Percentiles rank a stretch among this genome's conserved stretches.
These are phyloP conservation scores for Neurospora sp. DNA, from an alignment of 495 filamentous ascomycete species.

Conservation along the genomic window DNA sequence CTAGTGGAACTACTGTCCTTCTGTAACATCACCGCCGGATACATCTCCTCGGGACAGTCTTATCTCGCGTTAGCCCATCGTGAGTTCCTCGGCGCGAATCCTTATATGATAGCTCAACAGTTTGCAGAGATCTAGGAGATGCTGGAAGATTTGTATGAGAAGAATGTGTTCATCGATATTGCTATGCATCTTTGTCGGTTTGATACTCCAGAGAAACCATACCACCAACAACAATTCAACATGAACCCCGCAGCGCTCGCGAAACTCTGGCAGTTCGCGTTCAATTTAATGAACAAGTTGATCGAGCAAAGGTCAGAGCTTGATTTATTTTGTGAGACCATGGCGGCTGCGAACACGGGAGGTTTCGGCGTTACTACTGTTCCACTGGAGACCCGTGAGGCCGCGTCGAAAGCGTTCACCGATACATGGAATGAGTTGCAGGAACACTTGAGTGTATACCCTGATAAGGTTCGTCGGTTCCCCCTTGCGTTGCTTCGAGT, in stretches of 20 bases:
- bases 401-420: not conserved
- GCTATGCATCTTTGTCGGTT: not conserved
- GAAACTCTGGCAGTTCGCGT: not conserved
- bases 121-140: not conserved
- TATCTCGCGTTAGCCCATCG: not conserved
- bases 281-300: not conserved
- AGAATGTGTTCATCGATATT: not conserved
- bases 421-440: not conserved
- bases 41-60: not conserved
- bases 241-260: not conserved
- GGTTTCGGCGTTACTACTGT: not conserved
- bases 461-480: not conserved
- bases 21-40: not conserved
- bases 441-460: too few species aligned
- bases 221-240: not conserved
- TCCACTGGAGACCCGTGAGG: not conserved
- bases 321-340: not conserved
- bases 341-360: not conserved
- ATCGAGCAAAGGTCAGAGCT: not conserved
- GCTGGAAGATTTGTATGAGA: not conserved
- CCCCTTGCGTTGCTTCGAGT: not conserved
- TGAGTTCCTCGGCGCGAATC: not conserved
- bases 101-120: not conserved
- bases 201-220: not conserved
- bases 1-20: not conserved